Evolutionary conservation across 371 early-diverging fungal genomes (phyloP).

Genomic region (Fennellomyces sp.): DNA sequence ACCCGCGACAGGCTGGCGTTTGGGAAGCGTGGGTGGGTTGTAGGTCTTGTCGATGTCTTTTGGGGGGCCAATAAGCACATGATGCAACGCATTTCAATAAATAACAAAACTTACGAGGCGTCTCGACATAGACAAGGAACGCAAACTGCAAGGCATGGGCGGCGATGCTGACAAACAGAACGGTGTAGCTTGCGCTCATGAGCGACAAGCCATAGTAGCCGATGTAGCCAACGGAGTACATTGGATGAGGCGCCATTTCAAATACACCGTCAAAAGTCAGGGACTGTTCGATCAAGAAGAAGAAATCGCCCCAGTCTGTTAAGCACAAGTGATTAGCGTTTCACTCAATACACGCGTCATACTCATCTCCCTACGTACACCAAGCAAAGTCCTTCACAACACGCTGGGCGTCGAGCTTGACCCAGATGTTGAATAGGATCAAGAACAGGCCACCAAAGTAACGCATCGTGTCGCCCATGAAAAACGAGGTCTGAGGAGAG

Average conservation of each 20-base stretch:
- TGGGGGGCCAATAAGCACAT: not conserved
- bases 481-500: slow-evolving; percentile 49
- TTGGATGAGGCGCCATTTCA: slow-evolving; percentile 97
- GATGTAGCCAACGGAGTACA: slow-evolving; percentile 97
- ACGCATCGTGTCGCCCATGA: slow-evolving; percentile 67
- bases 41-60: slow-evolving; percentile 94
- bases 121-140: slow-evolving; percentile 92
- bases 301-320: slow-evolving; percentile 97
- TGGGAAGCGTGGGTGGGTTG: slow-evolving; percentile 66
- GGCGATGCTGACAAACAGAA: slow-evolving; percentile 86
- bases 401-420: slow-evolving; percentile 94
- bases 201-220: slow-evolving; percentile 95
- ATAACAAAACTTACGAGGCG: slow-evolving; percentile 73
- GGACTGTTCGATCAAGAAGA: slow-evolving; percentile 88
- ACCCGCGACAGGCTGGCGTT: slow-evolving; percentile 12
- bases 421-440: slow-evolving; percentile 92
- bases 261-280: slow-evolving; percentile 94
- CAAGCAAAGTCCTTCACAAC: slow-evolving; percentile 97
- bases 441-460: slow-evolving; percentile 79
- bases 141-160: slow-evolving; percentile 90
- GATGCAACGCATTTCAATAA: not conserved
- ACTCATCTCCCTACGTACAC: too few relatives aligned
- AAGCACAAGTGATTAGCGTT: too few relatives aligned
- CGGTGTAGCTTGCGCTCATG: slow-evolving; percentile 83
- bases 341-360: too few relatives aligned